Conservation (phyloP, 2,329 filamentous ascomycete species). For the Pezicula carpinea region DNA sequence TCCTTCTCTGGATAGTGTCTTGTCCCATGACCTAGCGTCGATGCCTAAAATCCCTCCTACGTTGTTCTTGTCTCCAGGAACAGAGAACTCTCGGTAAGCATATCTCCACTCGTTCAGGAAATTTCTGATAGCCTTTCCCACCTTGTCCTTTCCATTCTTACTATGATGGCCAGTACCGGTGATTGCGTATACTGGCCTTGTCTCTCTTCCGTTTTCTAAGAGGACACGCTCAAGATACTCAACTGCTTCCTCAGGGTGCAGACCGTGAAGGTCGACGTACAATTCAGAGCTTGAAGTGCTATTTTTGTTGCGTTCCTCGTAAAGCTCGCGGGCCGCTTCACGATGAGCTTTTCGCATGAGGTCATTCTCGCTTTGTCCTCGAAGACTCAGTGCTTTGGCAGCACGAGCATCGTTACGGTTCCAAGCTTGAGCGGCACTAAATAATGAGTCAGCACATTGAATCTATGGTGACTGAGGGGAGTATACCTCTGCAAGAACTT, state of each 20-base stretch:
- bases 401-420: constrained; percentile 95
- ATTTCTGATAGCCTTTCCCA: constrained; percentile 85
- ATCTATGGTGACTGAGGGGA: constrained; percentile 6
- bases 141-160: constrained; percentile 98
- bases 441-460: constrained; percentile 3
- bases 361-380: constrained; percentile 94
- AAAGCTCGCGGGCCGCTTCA: constrained; percentile 85
- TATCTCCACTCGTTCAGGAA: constrained; percentile 97
- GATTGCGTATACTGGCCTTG: constrained; percentile 84
- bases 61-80: constrained; percentile 82
- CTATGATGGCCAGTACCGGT: constrained; percentile 96
- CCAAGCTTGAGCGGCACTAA: constrained; percentile 93
- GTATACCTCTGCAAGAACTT: constrained; percentile 89
- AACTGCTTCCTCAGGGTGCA: constrained; percentile 96
- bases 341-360: constrained; percentile 96
- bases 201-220: constrained; percentile 70
- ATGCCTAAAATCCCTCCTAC: constrained; percentile 73
- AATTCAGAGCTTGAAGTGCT: constrained; percentile 59
- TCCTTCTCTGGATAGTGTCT: constrained; percentile 47
- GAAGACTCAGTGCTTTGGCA: constrained; percentile 88
- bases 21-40: constrained; percentile 64
- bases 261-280: constrained; percentile 93
- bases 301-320: constrained; percentile 86
- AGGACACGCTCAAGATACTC: constrained; percentile 88
- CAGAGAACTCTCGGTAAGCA: constrained; percentile 91